Percentiles rank a stretch among this genome's conserved stretches.
Conservation (phyloP, 495 filamentous ascomycete species). For the Neurospora sp. region DNA sequence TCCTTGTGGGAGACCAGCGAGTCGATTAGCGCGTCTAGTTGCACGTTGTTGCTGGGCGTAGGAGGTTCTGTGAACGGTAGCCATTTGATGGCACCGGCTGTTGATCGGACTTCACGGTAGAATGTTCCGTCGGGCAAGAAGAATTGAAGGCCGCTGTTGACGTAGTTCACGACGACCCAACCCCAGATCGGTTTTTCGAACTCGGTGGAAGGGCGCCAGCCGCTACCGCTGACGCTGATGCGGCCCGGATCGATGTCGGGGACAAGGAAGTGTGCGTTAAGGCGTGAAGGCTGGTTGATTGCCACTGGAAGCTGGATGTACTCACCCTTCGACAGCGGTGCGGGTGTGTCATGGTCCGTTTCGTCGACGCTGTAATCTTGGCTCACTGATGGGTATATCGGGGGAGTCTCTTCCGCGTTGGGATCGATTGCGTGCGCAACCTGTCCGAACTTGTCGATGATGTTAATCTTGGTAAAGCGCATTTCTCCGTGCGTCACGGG, state of each 20-base stretch:
- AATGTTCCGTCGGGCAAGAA: constrained; percentile 41
- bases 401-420: constrained; percentile 6
- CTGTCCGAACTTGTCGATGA: constrained; percentile 33
- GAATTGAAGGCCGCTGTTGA: constrained; percentile 37
- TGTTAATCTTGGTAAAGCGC: constrained; percentile 38
- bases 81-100: constrained; percentile 24
- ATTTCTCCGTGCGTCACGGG: constrained; percentile 38
- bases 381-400: constrained; percentile 21
- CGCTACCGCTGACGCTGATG: not conserved
- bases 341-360: not conserved
- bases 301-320: constrained; percentile 36
- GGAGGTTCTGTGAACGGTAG: constrained; percentile 21
- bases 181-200: constrained; percentile 45
- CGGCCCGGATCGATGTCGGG: not conserved
- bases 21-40: constrained; percentile 28
- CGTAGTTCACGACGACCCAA: constrained; percentile 45
- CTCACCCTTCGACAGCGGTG: constrained; percentile 9
- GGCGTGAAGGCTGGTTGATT: constrained; percentile 40
- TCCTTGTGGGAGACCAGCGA: not conserved
- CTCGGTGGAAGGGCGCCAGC: constrained; percentile 20
- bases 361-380: not conserved
- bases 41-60: constrained; percentile 4
- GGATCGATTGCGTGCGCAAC: constrained; percentile 28
- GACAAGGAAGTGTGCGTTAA: constrained; percentile 28
- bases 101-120: constrained; percentile 37